Base-by-base conservation (phyloP, 352 stramenopile species). In the Phytophthora capsici region DNA sequence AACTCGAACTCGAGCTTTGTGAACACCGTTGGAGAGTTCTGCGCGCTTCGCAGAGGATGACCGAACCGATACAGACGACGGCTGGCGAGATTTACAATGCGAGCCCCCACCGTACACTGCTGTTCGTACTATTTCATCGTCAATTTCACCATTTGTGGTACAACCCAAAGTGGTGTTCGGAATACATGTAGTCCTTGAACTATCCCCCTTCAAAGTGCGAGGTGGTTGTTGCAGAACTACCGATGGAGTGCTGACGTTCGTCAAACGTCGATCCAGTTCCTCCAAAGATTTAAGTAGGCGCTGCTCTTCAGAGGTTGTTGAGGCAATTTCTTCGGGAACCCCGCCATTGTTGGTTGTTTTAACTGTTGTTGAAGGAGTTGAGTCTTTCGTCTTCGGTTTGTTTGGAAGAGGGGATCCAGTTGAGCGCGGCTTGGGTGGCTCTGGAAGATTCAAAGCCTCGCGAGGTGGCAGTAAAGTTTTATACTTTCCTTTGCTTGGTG, bases 271-370 rank as follows among this genome's bases (percentile, higher is more conserved):
- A 26, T 83, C 78, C 9, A 89, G 77, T 36, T 82, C 82, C 19
- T 86, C 80, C 10, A 88, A 72, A 37, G 80, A 91, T 61, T 83
- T 59, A n/a, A 75, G 73, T 20, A 91, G 46, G 7, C 62, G 58
- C 6, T 63, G 32, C 48, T 91, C 80, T 64, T 86, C 78, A 6
- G 61, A 78, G 2, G 59, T 58, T n/a, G 76, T 44, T 12, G 70
- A 73, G 22, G 79, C 64, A 8, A 78, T 64, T 40, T 80, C 63
- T 19, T 82, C 72, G 0, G 19, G 4, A 44, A 30, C 6, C 26
- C 14, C 14, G 20, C 14, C 22, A 40, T 22, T 37, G 10, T 16
- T 53, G 22, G 8, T 55, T 66, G 36, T 13, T 53, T 17, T 58
- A 17, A 2, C 19, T 52, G 32, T 64, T 23, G 19, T 26, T n/a